These are phyloP conservation scores for Cordyceps farinosa DNA, from an alignment of 2,329 filamentous ascomycete genomes.

Conservation along the genomic window DNA sequence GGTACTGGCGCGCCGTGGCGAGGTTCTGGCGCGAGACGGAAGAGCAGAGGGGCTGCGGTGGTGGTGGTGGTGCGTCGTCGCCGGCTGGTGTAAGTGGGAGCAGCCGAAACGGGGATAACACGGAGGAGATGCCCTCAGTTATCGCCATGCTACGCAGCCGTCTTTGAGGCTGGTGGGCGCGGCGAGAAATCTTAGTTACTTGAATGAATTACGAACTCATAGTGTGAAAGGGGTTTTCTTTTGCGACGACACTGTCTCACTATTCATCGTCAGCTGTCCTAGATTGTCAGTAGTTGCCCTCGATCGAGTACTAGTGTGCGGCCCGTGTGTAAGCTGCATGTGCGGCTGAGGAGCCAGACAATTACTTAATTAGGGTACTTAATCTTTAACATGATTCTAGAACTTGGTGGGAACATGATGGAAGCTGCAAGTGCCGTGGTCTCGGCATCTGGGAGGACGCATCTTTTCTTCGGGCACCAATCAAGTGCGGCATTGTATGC, in stretches of 20 bases:
- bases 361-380: too few species aligned
- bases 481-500: neutral
- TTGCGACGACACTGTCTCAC: too few species aligned
- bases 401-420: neutral
- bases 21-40: slow-evolving; percentile 2
- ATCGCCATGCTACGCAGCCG: neutral
- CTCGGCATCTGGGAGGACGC: neutral
- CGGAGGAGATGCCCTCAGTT: neutral
- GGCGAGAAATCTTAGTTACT: neutral
- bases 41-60: neutral
- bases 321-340: too few species aligned
- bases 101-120: neutral
- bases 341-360: too few species aligned
- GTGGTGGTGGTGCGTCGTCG: neutral
- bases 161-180: neutral
- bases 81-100: neutral
- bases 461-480: neutral
- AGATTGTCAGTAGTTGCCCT: too few species aligned
- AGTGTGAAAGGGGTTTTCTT: neutral
- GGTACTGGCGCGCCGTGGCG: slow-evolving; percentile 15
- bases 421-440: slow-evolving; percentile 1
- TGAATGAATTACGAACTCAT: neutral
- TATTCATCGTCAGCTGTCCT: too few species aligned
- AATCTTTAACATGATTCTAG: neutral
- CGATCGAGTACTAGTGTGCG: too few species aligned